Evolutionary conservation across 163 green algal species (phyloP), one percentile per base, ranked within the genome.

Genomic region (Picocystis sp.): DNA sequence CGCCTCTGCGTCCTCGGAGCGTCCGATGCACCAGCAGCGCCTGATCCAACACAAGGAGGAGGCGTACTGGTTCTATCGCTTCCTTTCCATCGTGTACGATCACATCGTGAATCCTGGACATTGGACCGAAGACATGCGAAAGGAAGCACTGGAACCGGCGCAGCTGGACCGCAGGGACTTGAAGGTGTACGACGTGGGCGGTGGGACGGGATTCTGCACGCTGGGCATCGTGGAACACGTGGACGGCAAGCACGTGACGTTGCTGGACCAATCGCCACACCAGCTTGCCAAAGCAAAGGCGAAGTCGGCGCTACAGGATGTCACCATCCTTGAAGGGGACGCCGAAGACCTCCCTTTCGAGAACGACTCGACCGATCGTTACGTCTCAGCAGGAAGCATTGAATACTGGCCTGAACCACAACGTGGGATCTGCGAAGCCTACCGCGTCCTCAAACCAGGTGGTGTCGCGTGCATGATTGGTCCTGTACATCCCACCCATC

Each of bases 331-430:
- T 21, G 83, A 94, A 75, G 86, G 86, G 19, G 86, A 95, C 65
- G 86, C 86, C 3, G 86, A 95, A 66, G 81, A 94, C 70, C 67
- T 95, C 48, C 86, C 84, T 3, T 90, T 94, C 53, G 38, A 66
- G 1, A 80, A 81, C 2, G 86, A 95, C 70, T 60, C 46, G 15
- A 89, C 84, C 66, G 86, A 95, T 64, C 73, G 86, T 42, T 95
- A 95, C 55, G 80, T 93, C 21, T 92, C 80, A 13, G 86, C 86
- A 1, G 86, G 86, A 43, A 85, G 69, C 74, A 74, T 74, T 22
- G 76, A 94, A 75, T 95, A 95, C 70, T 95, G 86, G 84, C 86
- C 86, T 1, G 86, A 95, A 52, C 78, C 79, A 1, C 80, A 86
- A 72, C 56, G 81, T 24, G 82, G 82, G 45, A 75, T 93, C 57